Evolutionary conservation across 2,329 filamentous ascomycete species (phyloP), one percentile per base, ranked within the genome.

Genomic region (Grosmannia clavigera): DNA sequence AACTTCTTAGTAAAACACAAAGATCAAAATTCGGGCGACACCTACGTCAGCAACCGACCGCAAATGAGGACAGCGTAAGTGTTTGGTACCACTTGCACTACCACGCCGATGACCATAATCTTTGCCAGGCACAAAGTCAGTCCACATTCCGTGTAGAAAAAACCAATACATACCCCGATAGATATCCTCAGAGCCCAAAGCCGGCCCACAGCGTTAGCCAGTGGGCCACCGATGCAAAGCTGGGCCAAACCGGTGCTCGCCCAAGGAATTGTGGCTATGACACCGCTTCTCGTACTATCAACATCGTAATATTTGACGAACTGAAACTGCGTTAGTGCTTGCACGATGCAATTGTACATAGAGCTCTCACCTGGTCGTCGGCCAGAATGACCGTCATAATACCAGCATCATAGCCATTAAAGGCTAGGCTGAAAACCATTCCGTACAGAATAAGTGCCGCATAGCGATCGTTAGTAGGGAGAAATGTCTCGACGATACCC

Each of bases 321-420:
- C n/a, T 43, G 10, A 10, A 35, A 35, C 5, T 5, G 33, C 33
- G 33, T 35, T 10, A 35, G 33, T 35, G 33, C 33, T 35, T 35
- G 33, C 33, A 35, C 33, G 33, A 5, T 35, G 33, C 5, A 10
- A 35, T 35, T 10, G 33, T 5, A 10, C 33, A 5, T 35, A 25
- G 33, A 1, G 22, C 19, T 46, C 22, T 16, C 22, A 58, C 57
- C 35, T 59, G 58, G 2, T 59, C 31, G 29, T 59, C 58, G 11
- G 58, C 58, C 22, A 59, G 27, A 35, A 59, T 59, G 25, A 59
- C 58, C 1, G 58, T 59, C 58, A 59, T 59, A 40, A 59, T 59
- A 12, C 58, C 58, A 16, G 58, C 51, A 22, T 59, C 58, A 22
- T 59, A 59, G 38, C 58, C 58, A 12, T 59, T 59, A 27, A 59